A percentile compares a stretch with the other conserved stretches of the same genome.
phyloP scores from a whole-genome alignment of 108 stramenopile genomes.

The Conticribra weissflogii region DNA sequence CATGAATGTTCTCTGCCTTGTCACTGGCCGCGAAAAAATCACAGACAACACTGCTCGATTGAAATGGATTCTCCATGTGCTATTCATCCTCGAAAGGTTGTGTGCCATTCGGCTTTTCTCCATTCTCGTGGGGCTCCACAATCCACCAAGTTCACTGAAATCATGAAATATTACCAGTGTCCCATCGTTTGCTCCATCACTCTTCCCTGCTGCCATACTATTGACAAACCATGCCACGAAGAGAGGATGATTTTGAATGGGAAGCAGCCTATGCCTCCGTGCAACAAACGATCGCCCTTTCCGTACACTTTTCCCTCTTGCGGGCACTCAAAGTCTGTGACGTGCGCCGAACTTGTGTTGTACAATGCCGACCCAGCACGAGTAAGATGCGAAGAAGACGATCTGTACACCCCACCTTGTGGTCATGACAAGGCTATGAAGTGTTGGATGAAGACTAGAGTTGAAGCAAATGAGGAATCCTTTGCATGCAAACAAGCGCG shows the following conservation, averaged over 20 bases:
- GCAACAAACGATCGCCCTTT: slow-evolving; percentile 6
- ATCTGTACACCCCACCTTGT: slow-evolving; percentile 24
- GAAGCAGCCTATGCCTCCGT: slow-evolving; percentile 3
- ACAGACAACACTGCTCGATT: slow-evolving; percentile 25
- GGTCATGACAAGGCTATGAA: slow-evolving; percentile 29
- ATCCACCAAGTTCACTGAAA: slow-evolving; percentile 5
- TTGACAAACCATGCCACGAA: slow-evolving; percentile 15
- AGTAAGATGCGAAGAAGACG: slow-evolving; percentile 21
- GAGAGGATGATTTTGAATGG: slow-evolving; percentile 16
- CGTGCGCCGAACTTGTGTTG: slow-evolving; percentile 16
- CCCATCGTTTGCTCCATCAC: slow-evolving; percentile 12
- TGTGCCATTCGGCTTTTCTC: slow-evolving; percentile 8
- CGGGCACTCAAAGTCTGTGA: slow-evolving; percentile 16
- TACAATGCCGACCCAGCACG: slow-evolving; percentile 4
- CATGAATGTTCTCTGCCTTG: slow-evolving; percentile 33
- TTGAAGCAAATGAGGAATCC: slow-evolving; percentile 1
- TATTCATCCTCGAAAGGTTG: slow-evolving; percentile 21
- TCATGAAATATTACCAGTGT: slow-evolving; percentile 17
- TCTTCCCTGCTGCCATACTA: slow-evolving; percentile 26
- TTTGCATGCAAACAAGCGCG: slow-evolving; percentile 20
- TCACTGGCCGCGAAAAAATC: slow-evolving; percentile 39
- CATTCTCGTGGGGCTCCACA: background rate
- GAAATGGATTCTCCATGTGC: slow-evolving; percentile 29
- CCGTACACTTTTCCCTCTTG: slow-evolving; percentile 25
- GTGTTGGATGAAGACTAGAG: slow-evolving; percentile 22